These are phyloP conservation scores for Paramarasmius palmivorus DNA, from an alignment of 1,284 basidiomycete genomes.

Conservation along the genomic window DNA sequence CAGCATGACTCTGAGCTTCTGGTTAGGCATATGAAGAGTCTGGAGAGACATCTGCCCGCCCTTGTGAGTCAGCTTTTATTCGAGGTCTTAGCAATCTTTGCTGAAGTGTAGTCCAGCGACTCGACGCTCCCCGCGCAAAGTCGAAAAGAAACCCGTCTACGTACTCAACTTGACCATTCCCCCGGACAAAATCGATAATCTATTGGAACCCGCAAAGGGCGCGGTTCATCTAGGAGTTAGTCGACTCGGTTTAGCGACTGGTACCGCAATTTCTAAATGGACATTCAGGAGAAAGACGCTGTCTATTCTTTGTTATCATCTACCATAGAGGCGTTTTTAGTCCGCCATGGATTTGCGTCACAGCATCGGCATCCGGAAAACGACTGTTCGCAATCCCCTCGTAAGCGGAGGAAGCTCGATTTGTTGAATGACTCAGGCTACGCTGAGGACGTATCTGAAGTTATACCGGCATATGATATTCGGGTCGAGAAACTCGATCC, in stretches of 20 bases:
- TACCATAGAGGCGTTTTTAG: conserved; percentile 66
- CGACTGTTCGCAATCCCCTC: conserved; percentile 27
- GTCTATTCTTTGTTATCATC: conserved; percentile 58
- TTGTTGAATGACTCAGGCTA: conserved; percentile 32
- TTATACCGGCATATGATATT: conserved; percentile 10
- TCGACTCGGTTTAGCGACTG: too few species aligned
- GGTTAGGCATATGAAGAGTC: conserved; percentile 65
- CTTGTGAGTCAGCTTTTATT: conserved; percentile 38
- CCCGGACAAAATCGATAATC: conserved; percentile 68
- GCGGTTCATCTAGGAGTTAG: conserved; percentile 68
- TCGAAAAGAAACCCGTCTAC: conserved; percentile 78
- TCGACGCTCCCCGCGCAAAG: conserved; percentile 73
- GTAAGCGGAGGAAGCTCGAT: conserved; percentile 41
- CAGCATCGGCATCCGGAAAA: neutral
- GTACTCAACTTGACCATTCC: conserved; percentile 76
- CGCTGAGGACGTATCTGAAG: conserved; percentile 23
- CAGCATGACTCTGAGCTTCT: conserved; percentile 7
- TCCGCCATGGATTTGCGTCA: conserved; percentile 59
- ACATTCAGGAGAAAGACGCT: conserved; percentile 53
- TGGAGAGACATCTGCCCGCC: conserved; percentile 47
- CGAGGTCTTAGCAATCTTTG: conserved; percentile 1
- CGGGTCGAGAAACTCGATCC: conserved; percentile 8
- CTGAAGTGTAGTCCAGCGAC: conserved; percentile 32
- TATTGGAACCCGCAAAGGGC: conserved; percentile 75
- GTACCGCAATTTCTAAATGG: too few species aligned